These are phyloP conservation scores for Tillandsia leiboldiana DNA, from an alignment of 176 grass and related monocot genomes.

Conservation along the genomic window DNA sequence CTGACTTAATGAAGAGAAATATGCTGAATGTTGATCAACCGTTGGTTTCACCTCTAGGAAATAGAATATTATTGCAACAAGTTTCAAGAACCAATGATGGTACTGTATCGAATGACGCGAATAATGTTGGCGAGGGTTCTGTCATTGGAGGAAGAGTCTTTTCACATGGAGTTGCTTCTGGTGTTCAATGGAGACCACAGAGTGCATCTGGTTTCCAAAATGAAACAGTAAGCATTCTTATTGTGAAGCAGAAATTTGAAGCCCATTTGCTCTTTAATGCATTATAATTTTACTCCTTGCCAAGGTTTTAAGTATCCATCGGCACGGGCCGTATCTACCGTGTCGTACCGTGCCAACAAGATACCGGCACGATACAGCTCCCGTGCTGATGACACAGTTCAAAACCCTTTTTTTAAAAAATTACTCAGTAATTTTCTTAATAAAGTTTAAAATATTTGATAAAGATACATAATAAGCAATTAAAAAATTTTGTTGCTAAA, in stretches of 20 bases:
- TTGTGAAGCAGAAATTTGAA: background rate
- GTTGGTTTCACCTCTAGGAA: constrained; percentile 55
- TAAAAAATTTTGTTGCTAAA: too few relatives aligned
- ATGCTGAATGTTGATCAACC: constrained; percentile 41
- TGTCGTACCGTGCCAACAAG: too few relatives aligned
- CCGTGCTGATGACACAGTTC: too few relatives aligned
- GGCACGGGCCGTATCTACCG: too few relatives aligned
- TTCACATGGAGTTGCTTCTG: constrained; percentile 59
- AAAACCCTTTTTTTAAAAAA: too few relatives aligned
- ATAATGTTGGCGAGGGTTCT: constrained; percentile 38
- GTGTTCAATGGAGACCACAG: constrained; percentile 73
- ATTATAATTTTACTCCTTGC: constrained; percentile 1
- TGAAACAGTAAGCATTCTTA: constrained; percentile 54
- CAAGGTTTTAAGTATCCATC: too few relatives aligned
- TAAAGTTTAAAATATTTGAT: too few relatives aligned
- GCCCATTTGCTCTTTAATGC: background rate
- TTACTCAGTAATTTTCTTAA: too few relatives aligned
- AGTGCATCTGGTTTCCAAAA: constrained; percentile 52
- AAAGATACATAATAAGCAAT: too few relatives aligned
- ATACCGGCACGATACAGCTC: too few relatives aligned
- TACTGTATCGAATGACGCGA: constrained; percentile 37
- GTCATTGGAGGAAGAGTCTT: constrained; percentile 62
- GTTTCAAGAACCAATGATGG: constrained; percentile 44
- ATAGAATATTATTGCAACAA: constrained; percentile 48
- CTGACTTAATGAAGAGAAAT: constrained; percentile 47